These are phyloP conservation scores for Teunomyces kruisii DNA, from an alignment of 805 yeast genomes.

Conservation along the genomic window DNA sequence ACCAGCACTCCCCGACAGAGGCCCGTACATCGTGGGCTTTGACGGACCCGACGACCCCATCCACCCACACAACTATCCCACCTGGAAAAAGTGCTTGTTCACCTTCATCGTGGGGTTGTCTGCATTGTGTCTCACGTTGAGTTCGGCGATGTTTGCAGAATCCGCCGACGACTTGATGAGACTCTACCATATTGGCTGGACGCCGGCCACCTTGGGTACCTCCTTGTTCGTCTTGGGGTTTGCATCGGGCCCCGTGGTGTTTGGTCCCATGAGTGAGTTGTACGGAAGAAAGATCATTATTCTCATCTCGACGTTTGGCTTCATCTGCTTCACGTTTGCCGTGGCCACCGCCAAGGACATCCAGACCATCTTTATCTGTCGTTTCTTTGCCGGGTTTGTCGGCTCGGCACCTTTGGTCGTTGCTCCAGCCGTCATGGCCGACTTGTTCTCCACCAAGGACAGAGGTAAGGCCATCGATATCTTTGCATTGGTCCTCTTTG, in stretches of 20 bases:
- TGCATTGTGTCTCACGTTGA: conserved; percentile 24
- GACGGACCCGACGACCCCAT: conserved; percentile 79
- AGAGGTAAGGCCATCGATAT: conserved; percentile 77
- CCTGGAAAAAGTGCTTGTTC: conserved; percentile 20
- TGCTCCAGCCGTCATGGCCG: conserved; percentile 85
- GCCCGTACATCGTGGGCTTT: conserved; percentile 63
- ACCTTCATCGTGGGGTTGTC: conserved; percentile 30
- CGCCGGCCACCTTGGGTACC: conserved; percentile 72
- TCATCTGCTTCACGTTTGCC: conserved; percentile 49
- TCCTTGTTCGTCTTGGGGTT: conserved; percentile 89
- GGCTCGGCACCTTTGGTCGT: conserved; percentile 88
- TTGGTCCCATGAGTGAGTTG: conserved; percentile 15
- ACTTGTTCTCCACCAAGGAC: conserved; percentile 60
- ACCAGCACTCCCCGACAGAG: conserved; percentile 54
- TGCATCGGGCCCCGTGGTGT: conserved; percentile 83
- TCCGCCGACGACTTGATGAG: conserved; percentile 50
- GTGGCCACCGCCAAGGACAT: conserved; percentile 76
- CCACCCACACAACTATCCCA: conserved; percentile 71
- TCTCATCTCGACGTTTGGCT: conserved; percentile 37
- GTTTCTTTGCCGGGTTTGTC: conserved; percentile 76
- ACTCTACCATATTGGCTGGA: conserved; percentile 59
- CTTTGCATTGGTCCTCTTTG: conserved; percentile 71
- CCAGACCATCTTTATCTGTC: conserved; percentile 72
- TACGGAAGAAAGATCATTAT: conserved; percentile 44
- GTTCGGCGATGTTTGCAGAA: conserved; percentile 57